Evolutionary conservation across 2,329 filamentous ascomycete genomes (phyloP), one percentile per base, ranked within the genome.

Genomic region (Hypoxylon sp.): DNA sequence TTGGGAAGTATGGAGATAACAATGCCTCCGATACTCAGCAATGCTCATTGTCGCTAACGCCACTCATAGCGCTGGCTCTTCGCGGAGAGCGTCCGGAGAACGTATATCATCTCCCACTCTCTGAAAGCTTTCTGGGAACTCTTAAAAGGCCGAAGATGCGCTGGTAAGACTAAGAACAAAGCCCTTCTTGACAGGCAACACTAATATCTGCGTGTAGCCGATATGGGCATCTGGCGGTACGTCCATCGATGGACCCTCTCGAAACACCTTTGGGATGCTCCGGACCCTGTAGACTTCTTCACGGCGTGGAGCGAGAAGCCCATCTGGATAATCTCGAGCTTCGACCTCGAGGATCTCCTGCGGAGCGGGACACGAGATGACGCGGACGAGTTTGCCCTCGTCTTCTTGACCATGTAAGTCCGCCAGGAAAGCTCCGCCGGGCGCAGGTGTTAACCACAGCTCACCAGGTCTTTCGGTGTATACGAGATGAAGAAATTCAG

Each of bases 241-340:
- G 35, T 56, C 17, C 62, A 71, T 26, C 57, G 69, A n/a, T 72
- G 68, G 70, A 80, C 74, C 2, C 72, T 77, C 15, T 80, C 77
- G 4, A 69, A 69, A 6, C 72, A 78, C 52, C 73, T 81, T 15
- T 81, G 78, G 78, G 71, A 77, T 13, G 77, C 79, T 1, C 56
- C 65, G 24, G 73, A 72, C 3, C 75, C 78, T 1, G 67, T 76
- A 17, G 72, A 76, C 2, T 81, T 81, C 60, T 79, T 71, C 64
- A 72, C 69, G 1, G 74, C 77, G 2, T 80, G 78, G 79, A 68
- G 48, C 10, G 63, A 66, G 26, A 64, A 67, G 38, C 68, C 66
- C 0, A 43, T 66, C 33, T 68, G 51, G 48, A 58, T 70, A 11
- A 62, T 70, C 21, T 55, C 55, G 1, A 41, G 41, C 8, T 68